Evolutionary conservation across 257 asterid species (phyloP), one percentile per base, ranked within the genome.

Genomic region (Solanum commersonii): DNA sequence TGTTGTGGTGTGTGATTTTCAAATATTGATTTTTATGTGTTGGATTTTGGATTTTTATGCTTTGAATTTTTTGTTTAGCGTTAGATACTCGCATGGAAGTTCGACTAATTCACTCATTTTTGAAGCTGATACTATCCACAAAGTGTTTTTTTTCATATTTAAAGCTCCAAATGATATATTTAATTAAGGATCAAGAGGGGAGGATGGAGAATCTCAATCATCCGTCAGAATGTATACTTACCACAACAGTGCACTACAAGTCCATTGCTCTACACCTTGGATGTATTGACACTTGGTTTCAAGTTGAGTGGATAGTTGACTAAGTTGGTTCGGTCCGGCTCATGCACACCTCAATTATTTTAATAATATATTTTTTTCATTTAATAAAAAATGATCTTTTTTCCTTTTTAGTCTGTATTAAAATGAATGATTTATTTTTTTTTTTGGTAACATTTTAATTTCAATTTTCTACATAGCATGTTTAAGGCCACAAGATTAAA

Each of bases 31-130:
- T 76, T 74, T 38, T 37, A 11, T 76, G 23, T 13, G 2, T n/a
- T 23, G n/a, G 9, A 23, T 8, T 23, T 76, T 38, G 38, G 38
- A 37, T 37, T 6, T 37, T 37, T 37, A 6, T 37, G 40, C 13
- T 52, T 3, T 20, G 2, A 20, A 8, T 22, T 49, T 46, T 46
- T 46, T 7, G 3, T 2, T 52, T 2, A 0, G 23, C 16, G 4
- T 16, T 0, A 0, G 0, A 6, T 52, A 16, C 0, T 52, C 4
- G 4, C 1, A 7, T 2, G 0, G 0, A 4, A 52, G 4, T 1
- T 52, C 0, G n/a, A 52, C 0, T 18, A 52, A 52, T 52, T 52
- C 0, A 44, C 12, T 46, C 0, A 44, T 6, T 37, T 37, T 1
- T 35, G 1, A 44, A 44, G 6, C 0, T 44, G 4, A 42, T 42